phyloP scores from a whole-genome alignment of 768 basidiomycete species.

The Pleurotus platypus region DNA sequence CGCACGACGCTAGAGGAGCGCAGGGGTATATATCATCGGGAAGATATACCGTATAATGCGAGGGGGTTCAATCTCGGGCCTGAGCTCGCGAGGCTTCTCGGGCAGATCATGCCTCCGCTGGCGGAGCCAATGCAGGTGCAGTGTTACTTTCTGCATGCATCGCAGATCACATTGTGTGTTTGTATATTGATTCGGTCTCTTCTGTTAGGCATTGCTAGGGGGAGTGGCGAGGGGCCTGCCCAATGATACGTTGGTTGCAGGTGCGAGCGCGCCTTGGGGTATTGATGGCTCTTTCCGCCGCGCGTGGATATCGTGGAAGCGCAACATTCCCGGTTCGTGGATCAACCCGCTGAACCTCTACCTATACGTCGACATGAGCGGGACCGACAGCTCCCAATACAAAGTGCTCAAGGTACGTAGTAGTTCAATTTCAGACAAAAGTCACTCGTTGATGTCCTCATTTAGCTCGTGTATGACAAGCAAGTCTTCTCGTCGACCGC shows the following conservation, averaged over 20 bases:
- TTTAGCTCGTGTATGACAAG: slow-evolving; percentile 54
- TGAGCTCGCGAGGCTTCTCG: slow-evolving; percentile 28
- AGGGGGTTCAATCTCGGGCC: slow-evolving; percentile 29
- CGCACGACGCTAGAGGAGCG: slow-evolving; percentile 37
- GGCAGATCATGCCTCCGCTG: slow-evolving; percentile 28
- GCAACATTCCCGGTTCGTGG: slow-evolving; percentile 46
- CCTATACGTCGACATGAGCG: slow-evolving; percentile 53
- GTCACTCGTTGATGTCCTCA: neutral
- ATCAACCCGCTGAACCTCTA: slow-evolving; percentile 53
- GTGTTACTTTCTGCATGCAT: neutral
- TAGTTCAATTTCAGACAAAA: neutral
- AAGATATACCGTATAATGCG: slow-evolving; percentile 53
- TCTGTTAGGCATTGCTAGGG: slow-evolving; percentile 43
- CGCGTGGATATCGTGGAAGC: slow-evolving; percentile 47
- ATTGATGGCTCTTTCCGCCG: slow-evolving; percentile 61
- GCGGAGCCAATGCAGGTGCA: slow-evolving; percentile 38
- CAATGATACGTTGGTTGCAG: slow-evolving; percentile 48
- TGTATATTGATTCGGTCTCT: neutral
- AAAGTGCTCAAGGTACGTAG: slow-evolving; percentile 41
- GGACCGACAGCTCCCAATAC: slow-evolving; percentile 50
- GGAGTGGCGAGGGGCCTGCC: slow-evolving; percentile 36
- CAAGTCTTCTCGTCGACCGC: slow-evolving; percentile 47
- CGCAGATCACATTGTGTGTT: neutral
- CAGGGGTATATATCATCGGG: slow-evolving; percentile 49
- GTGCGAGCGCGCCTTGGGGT: slow-evolving; percentile 46